Base-by-base conservation (phyloP, 805 yeast genomes). In the Wickerhamiella domercqiae region DNA sequence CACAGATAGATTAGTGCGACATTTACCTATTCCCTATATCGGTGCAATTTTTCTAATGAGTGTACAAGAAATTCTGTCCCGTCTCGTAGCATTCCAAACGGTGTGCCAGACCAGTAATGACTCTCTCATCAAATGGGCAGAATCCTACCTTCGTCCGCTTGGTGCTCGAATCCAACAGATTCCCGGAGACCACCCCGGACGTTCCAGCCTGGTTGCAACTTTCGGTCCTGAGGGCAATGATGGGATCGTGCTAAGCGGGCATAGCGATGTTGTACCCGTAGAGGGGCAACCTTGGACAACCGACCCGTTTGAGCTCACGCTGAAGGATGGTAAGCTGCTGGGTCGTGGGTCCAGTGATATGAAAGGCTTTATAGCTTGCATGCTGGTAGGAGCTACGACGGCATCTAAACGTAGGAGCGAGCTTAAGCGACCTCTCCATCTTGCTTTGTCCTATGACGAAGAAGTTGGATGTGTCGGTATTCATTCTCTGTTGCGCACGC, bases 391-490 rank as follows among this genome's bases (percentile, higher is more conserved):
- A 1, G 47, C 45, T 6, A 20, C 26, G 15, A 26, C 34, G 18
- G 47, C 45, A 22, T 16, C 34, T 3, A 32, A 20, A 38, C 28
- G 29, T 9, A 22, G 22, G 21, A 3, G 19, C 16, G 29, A 37
- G 29, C 40, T 44, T 9, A 31, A 18, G 17, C 11, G 29, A 21
- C 47, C 47, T 4, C 29, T 44, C 24, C 45, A 44, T 16, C 22
- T 41, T 3, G 38, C 40, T 2, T 32, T 44, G 5, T 44, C 47
- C 9, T 44, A 44, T 36, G 47, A 44, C 29, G 47, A 44, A 39
- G 47, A 44, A 26, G 41, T 44, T 21, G 47, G 47, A 18, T 44
- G 47, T 26, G 47, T 44, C 3, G 47, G 47, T 13, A 41, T 41
- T 25, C 41, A 42, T 3, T 41, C 47, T 13, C 39, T 44, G 32